Evolutionary conservation across 1,139 yeast species (phyloP).

Genomic region (Saccharomycopsis hybrid): DNA sequence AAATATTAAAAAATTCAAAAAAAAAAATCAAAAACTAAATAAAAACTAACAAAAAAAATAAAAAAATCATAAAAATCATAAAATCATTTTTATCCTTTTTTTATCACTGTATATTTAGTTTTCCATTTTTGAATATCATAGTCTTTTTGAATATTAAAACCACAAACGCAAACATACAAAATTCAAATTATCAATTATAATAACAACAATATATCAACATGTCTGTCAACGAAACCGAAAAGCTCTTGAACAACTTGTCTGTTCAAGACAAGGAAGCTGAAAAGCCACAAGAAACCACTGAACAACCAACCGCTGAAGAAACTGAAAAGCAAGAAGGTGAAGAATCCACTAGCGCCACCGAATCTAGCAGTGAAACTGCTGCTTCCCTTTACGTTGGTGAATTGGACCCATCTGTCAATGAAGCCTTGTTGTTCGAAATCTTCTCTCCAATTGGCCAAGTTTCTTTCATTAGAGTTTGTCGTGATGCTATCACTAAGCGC

Average conservation of each 20-base stretch:
- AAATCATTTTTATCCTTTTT: too few relatives aligned
- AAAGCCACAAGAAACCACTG: not conserved
- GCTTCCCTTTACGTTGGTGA: slow-evolving; percentile 98
- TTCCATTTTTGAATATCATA: too few relatives aligned
- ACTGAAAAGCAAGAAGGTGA: slow-evolving; percentile 16
- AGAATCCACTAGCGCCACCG: slow-evolving; percentile 29
- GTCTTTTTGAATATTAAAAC: too few relatives aligned
- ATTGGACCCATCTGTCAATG: slow-evolving; percentile 87
- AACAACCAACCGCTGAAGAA: not conserved
- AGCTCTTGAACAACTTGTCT: slow-evolving; percentile 12
- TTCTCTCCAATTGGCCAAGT: slow-evolving; percentile 96
- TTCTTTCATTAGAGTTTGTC: slow-evolving; percentile 95
- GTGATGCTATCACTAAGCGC: slow-evolving; percentile 96
- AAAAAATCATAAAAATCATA: too few relatives aligned
- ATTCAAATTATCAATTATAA: not conserved
- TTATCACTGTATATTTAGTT: too few relatives aligned
- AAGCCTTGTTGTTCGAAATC: slow-evolving; percentile 89
- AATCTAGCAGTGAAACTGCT: slow-evolving; percentile 34
- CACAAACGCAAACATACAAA: not conserved
- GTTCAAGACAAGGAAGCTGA: slow-evolving; percentile 7
- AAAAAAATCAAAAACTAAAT: too few relatives aligned
- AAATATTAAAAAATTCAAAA: too few relatives aligned
- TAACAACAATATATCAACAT: not conserved
- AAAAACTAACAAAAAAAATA: too few relatives aligned
- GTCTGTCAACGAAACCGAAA: slow-evolving; percentile 1